Percentiles rank a stretch among this genome's conserved stretches.
Conservation (phyloP, 73 alveolate species). For the Tetrahymena elliotti region DNA sequence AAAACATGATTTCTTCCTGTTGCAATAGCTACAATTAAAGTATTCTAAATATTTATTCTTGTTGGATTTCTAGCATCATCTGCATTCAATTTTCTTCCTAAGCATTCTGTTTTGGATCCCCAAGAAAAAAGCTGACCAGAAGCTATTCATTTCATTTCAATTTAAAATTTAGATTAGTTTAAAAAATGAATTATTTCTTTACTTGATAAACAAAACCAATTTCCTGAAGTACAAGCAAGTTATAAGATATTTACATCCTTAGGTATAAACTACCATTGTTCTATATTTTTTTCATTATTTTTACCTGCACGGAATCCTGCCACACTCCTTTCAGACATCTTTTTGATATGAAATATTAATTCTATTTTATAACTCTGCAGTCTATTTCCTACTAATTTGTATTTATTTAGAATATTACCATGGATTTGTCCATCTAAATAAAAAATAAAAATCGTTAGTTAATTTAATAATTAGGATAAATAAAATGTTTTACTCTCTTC, state of each 20-base stretch:
- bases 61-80: slow-evolving; percentile 39
- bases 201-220: background rate
- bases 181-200: background rate
- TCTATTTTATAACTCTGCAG: background rate
- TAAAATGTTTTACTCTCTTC: background rate
- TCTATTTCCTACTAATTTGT: background rate
- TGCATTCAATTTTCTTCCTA: slow-evolving; percentile 29
- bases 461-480: background rate
- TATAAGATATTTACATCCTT: background rate
- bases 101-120: slow-evolving; percentile 50
- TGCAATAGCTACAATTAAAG: slow-evolving; percentile 28
- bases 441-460: background rate
- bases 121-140: slow-evolving; percentile 33
- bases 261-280: background rate
- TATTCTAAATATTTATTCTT: slow-evolving; percentile 5
- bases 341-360: background rate
- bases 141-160: background rate
- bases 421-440: background rate
- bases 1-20: slow-evolving; percentile 53
- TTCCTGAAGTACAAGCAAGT: background rate
- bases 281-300: background rate
- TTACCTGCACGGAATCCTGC: background rate
- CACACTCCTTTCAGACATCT: background rate
- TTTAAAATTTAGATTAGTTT: too few species aligned
- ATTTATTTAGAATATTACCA: background rate